Evolutionary conservation across 2,329 filamentous ascomycete species (phyloP).

Genomic region (Colletotrichum noveboracense): DNA sequence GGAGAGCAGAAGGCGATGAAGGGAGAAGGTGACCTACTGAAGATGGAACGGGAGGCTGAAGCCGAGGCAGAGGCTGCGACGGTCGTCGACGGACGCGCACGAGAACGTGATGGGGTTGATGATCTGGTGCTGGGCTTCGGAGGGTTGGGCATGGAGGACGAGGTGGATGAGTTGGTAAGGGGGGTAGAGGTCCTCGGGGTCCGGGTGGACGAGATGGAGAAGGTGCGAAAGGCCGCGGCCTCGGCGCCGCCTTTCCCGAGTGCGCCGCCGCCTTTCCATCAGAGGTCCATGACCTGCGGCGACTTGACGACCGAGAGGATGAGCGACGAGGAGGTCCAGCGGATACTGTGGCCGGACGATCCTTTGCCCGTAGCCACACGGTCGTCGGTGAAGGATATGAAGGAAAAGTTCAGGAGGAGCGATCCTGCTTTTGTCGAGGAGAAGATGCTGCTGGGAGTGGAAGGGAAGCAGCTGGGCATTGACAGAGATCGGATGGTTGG

Average conservation of each 20-base stretch:
- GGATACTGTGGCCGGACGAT: neutral
- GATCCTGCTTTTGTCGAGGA: conserved; percentile 43
- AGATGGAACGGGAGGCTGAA: conserved; percentile 24
- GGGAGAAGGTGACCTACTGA: neutral
- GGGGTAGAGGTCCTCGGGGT: neutral
- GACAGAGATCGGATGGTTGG: conserved; percentile 30
- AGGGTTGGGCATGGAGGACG: neutral
- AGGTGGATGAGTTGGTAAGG: neutral
- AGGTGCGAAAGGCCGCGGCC: neutral
- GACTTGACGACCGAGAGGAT: neutral
- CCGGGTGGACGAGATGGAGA: neutral
- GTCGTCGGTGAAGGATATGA: neutral
- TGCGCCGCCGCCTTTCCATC: neutral
- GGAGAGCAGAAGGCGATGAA: conserved; percentile 35
- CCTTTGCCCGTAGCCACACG: neutral
- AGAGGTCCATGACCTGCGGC: neutral
- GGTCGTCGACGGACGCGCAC: neutral
- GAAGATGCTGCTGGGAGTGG: conserved; percentile 40
- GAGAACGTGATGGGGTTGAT: neutral
- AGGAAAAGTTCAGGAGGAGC: conserved; percentile 45
- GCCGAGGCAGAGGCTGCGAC: neutral
- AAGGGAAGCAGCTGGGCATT: conserved; percentile 39
- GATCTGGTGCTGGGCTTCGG: neutral
- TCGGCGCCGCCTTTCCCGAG: neutral
- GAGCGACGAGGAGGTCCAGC: conserved; percentile 2